Base-by-base conservation (phyloP, 2,329 filamentous ascomycete species). In the Aspergillus sp. region DNA sequence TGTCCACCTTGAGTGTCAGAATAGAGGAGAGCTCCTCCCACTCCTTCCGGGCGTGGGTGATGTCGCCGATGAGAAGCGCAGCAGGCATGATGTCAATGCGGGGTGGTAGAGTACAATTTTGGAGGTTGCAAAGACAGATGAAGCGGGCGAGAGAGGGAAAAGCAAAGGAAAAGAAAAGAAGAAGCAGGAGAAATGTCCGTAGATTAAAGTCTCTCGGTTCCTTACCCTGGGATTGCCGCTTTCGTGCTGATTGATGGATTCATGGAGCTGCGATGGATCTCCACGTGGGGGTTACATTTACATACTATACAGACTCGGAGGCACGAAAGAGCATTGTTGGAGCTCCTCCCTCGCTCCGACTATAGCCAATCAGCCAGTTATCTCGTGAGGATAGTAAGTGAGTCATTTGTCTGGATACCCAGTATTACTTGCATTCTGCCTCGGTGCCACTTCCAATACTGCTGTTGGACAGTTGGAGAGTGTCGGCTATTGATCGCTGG, bases 1-100 rank as follows among this genome's bases (percentile, higher is more conserved):
- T 11, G 52, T 65, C 53, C 64, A 79, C 78, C 72, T 81, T 80
- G 50, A 81, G 73, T 1, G 67, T 77, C 60, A 78, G 70, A 23
- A 78, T 68, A 0, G 76, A 78, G 8, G 78, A 75, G 9, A 81
- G 69, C 23, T 70, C 71, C 63, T 79, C 71, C 79, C 79, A 82
- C 65, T 81, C 78, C 57, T 76, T 73, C 46, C 76, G 73, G 57
- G 77, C 73, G 59, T 82, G 80, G 43, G 70, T 73, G 64, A 82
- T 77, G 15, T 68, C 72, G 50, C 80, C 80, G 63, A 82, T 81
- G 56, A 82, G 70, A n/a, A 82, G 75, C 49, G 78, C 77, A 41
- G 73, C 64, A 62, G 74, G 63, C 75, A 79, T 79, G 53, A 66
- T 72, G 67, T 65, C 64, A 68, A 63, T 61, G 61, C 50, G 58